phyloP scores from a whole-genome alignment of 1,284 basidiomycete genomes.

The Fomitopsis palustris region DNA sequence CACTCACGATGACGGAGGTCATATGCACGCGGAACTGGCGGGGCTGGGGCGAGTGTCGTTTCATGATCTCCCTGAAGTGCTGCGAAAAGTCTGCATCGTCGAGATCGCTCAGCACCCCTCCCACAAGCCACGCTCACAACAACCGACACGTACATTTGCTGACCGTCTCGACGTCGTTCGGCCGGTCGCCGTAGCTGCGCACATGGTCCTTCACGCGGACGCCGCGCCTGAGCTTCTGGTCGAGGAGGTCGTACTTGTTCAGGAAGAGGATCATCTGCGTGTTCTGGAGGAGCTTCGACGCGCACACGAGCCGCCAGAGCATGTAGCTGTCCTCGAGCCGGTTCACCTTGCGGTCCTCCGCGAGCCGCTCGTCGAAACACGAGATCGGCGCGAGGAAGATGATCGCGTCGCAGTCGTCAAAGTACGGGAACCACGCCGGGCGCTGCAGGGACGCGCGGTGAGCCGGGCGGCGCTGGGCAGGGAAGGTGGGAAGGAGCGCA shows the following conservation, averaged over 20 bases:
- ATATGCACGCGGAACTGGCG: slow-evolving; percentile 69
- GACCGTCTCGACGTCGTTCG: slow-evolving; percentile 34
- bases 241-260: slow-evolving; percentile 53
- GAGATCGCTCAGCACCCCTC: not conserved
- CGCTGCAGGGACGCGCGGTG: slow-evolving; percentile 20
- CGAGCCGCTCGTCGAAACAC: slow-evolving; percentile 41
- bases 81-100: slow-evolving; percentile 32
- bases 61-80: slow-evolving; percentile 39
- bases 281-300: slow-evolving; percentile 35
- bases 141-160: slow-evolving; percentile 29
- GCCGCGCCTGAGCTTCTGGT: slow-evolving; percentile 61
- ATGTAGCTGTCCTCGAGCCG: slow-evolving; percentile 40
- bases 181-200: slow-evolving; percentile 32
- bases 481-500: slow-evolving; percentile 29
- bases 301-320: slow-evolving; percentile 38
- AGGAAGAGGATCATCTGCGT: slow-evolving; percentile 37
- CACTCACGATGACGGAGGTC: slow-evolving; percentile 67
- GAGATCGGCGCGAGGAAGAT: slow-evolving; percentile 40
- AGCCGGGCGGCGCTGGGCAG: no score
- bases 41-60: slow-evolving; percentile 37
- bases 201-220: slow-evolving; percentile 58
- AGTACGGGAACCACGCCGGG: slow-evolving; percentile 37
- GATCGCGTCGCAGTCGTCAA: slow-evolving; percentile 39
- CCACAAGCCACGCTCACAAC: slow-evolving; percentile 3
- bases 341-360: slow-evolving; percentile 40